A percentile compares a stretch with the other conserved stretches of the same genome.
Evolutionary conservation across 805 yeast genomes (phyloP).

Genomic region (Jamesozyma piceae): DNA sequence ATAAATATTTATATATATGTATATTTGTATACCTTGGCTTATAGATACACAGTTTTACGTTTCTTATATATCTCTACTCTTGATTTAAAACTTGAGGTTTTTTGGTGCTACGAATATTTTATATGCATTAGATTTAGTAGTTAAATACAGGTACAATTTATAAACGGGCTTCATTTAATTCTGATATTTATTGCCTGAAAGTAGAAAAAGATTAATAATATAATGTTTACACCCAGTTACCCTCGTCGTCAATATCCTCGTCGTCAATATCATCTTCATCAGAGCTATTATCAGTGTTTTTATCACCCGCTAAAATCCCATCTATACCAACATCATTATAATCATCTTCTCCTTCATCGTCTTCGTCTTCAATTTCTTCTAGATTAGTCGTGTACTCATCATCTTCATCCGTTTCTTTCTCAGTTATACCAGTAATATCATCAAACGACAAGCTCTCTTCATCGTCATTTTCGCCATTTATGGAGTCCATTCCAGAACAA

Average conservation of each 20-base stretch:
- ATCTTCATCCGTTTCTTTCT: constrained; percentile 1
- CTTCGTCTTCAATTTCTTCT: constrained; percentile 10
- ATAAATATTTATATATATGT: neutral
- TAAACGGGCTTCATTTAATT: too few relatives aligned
- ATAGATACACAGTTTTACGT: neutral
- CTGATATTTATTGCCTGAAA: too few relatives aligned
- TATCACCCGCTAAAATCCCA: too few relatives aligned
- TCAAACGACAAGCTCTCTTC: neutral
- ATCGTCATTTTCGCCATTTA: neutral
- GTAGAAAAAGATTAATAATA: too few relatives aligned
- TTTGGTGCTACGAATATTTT: too few relatives aligned
- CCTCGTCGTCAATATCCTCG: neutral
- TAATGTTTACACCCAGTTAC: too few relatives aligned
- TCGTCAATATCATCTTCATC: neutral
- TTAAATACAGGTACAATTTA: too few relatives aligned
- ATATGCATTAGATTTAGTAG: too few relatives aligned
- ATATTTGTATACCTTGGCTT: neutral
- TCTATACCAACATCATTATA: constrained; percentile 4
- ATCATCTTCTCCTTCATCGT: constrained; percentile 10
- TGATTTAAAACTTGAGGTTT: too few relatives aligned
- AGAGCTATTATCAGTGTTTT: neutral
- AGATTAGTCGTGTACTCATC: constrained; percentile 12
- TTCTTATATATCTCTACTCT: too few relatives aligned
- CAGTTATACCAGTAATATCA: too few relatives aligned
- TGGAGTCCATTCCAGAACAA: too few relatives aligned